Base-by-base conservation (phyloP, 768 basidiomycete species). In the Russula earlei region DNA sequence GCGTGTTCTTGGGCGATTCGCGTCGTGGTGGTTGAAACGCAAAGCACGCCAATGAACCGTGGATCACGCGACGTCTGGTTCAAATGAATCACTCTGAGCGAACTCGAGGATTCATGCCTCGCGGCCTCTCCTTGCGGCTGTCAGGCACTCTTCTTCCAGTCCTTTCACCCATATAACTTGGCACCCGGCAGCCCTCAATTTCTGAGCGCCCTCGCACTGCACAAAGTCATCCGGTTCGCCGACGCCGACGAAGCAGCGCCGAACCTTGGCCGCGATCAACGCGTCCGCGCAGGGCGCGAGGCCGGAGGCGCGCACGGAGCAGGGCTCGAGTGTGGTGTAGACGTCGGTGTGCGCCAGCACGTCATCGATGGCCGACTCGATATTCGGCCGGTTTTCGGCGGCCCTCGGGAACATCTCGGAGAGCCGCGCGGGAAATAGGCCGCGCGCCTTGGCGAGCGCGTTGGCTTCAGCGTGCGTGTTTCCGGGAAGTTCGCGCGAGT, bases 401-500 rank as follows among this genome's bases (percentile, higher is more conserved):
- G 66, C 56, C 4, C 64, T 62, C 1, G 79, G 72, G 41, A 82
- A 74, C 34, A 79, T 66, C 12, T 71, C 59, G 14, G 72, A 65
- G 38, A 87, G 67, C 41, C 82, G 67, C 12, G 68, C 59, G 8
- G 65, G 45, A 2, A 80, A 72, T 37, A 84, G 72, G n/a, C 60
- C 42, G 15, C 67, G 69, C 5, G 83, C 79, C 65, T 97, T 96
- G 40, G 78, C 67, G 51, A 99, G 72, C 1, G 94, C 93, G 67
- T 95, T 95, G 22, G 92, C 91, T 72, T 99, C 95, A 11, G 94
- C 95, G 68, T 99, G 95, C 3, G 95, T 97, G 67, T 98, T 98
- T 51, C 94, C 95, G 4, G 81, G 75, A 0, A 97, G 76, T 67
- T 97, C 93, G 65, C 96, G 78, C 24, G 94, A 97, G 71, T 84